Evolutionary conservation across 164 flowering plant species (phyloP).

Genomic region (Vitis rotundifolia): DNA sequence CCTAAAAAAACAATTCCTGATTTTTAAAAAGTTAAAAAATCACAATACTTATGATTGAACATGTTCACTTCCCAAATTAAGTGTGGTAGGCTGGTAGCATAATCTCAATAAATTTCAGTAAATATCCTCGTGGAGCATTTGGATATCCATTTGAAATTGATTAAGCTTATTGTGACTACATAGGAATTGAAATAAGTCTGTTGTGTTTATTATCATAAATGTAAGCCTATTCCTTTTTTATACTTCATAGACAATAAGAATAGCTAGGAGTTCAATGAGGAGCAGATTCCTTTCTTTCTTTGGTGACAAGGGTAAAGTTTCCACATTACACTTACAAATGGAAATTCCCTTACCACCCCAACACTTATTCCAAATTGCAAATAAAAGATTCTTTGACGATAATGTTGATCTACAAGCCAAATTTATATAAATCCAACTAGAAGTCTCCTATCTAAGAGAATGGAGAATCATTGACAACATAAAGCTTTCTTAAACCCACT

Average conservation of each 20-base stretch:
- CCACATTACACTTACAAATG: neutral
- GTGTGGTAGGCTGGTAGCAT: neutral
- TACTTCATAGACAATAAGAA: no score
- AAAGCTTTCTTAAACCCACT: neutral
- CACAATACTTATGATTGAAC: neutral
- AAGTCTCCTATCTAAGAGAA: neutral
- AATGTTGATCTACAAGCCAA: no score
- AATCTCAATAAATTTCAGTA: neutral
- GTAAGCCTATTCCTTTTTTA: no score
- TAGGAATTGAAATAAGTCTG: no score
- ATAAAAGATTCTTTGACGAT: no score
- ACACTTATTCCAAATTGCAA: no score
- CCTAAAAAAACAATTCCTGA: neutral
- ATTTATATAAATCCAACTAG: neutral
- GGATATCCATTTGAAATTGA: no score
- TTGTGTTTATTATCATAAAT: no score
- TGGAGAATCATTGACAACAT: neutral
- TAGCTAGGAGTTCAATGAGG: neutral
- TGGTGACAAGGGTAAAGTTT: neutral
- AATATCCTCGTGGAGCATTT: neutral
- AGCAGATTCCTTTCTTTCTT: neutral
- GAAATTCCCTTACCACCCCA: neutral
- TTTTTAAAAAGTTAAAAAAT: neutral
- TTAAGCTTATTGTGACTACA: no score
- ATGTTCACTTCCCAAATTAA: neutral